Base-by-base conservation (phyloP, 164 flowering plant species). In the Macadamia integrifolia region DNA sequence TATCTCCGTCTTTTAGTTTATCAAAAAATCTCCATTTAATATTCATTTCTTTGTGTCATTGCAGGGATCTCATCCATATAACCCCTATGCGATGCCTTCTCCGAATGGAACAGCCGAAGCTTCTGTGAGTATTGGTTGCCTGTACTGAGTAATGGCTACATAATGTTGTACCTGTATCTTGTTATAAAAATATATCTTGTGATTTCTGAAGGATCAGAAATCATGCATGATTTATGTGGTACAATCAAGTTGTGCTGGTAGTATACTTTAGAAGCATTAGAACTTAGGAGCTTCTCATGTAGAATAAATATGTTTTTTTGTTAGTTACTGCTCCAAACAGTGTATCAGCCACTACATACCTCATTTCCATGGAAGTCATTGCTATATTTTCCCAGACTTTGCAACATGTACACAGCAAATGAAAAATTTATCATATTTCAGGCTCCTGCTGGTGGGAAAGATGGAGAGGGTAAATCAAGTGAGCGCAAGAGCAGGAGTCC, bases 41-140 rank as follows among this genome's bases (percentile, higher is more conserved):
- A 31, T 62, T 42, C 43, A 29, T 68, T 60, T 68, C 40, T 50
- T 44, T 18, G 31, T n/a, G 35, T 65, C 35, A 31, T 64, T 77
- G 60, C 72, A 77, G 80, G 80, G 80, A 65, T 71, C 80, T 68
- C 77, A 77, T 65, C 80, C 77, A 64, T 77, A 67, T 77, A 66
- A 66, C 58, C 74, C 74, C 67, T 74, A 74, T 68, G 72, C 72
- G 52, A 71, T 77, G 67, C 77, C 76, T 64, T 67, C 80, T 62
- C 74, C 76, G 6, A 71, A 68, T 74, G 77, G 77, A 40, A 77
- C 75, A 48, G 65, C 68, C 9, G 80, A 74, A 67, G 69, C 70
- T 60, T 62, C 70, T 68, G 80, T 77, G 72, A 77, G 80, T 71
- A 61, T 62, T 64, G 31, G 10, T 9, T 58, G 7, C 66, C 10